phyloP scores from a whole-genome alignment of 75 land plant species.

The Pinus tabuliformis region DNA sequence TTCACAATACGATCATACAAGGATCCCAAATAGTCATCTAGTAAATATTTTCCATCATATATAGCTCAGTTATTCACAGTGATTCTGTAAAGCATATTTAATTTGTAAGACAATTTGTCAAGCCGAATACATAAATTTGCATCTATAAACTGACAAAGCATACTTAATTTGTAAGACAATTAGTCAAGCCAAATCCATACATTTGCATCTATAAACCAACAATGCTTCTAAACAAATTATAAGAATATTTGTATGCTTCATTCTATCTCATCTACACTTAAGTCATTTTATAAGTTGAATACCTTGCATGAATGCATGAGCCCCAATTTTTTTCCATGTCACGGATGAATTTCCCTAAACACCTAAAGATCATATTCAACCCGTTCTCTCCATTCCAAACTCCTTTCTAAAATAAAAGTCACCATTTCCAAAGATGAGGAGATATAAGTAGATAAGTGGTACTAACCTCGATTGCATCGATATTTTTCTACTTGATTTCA shows the following conservation, averaged over 20 bases:
- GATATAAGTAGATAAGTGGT: neutral
- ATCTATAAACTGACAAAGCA: too few relatives aligned
- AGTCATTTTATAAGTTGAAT: neutral
- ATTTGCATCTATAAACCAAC: neutral
- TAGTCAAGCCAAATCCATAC: neutral
- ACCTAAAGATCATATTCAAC: neutral
- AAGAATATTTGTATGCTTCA: neutral
- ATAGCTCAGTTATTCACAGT: too few relatives aligned
- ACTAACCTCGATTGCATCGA: conserved; percentile 50
- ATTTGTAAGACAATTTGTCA: too few relatives aligned
- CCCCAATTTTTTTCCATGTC: neutral
- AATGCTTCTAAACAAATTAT: neutral
- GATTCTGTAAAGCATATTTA: too few relatives aligned
- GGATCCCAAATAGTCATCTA: too few relatives aligned
- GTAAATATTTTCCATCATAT: too few relatives aligned
- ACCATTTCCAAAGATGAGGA: neutral
- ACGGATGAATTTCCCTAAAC: neutral
- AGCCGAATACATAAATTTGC: too few relatives aligned
- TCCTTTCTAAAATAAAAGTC: neutral
- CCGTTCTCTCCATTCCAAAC: neutral
- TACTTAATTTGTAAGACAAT: neutral
- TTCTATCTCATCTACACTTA: neutral
- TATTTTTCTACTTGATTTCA: conserved; percentile 83
- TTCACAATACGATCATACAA: too few relatives aligned
- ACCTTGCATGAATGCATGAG: neutral